phyloP scores from a whole-genome alignment of 2,329 filamentous ascomycete genomes.

The Microdochium trichocladiopsis region DNA sequence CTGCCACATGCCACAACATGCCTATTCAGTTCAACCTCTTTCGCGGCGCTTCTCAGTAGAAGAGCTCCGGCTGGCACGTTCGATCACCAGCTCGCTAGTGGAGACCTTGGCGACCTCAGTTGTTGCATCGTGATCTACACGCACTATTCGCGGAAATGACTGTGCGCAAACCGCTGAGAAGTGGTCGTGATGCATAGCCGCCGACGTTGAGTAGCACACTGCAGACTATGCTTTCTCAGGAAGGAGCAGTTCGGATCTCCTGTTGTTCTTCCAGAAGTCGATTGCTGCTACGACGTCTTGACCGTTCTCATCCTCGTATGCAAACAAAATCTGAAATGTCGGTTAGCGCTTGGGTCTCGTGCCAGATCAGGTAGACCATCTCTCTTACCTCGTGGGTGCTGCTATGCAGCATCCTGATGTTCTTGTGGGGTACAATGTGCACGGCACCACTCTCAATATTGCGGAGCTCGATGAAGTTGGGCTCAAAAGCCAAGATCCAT shows the following conservation, averaged over 20 bases:
- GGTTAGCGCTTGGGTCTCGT: not conserved
- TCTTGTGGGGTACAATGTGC: constrained; percentile 93
- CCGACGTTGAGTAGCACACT: no score
- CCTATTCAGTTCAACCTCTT: no score
- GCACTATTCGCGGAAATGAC: no score
- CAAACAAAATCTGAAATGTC: constrained; percentile 74
- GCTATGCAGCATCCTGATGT: constrained; percentile 95
- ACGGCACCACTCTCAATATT: constrained; percentile 93
- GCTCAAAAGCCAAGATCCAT: constrained; percentile 95
- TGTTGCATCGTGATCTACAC: no score
- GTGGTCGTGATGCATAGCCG: no score
- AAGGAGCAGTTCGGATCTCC: constrained; percentile 32
- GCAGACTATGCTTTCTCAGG: constrained; percentile 1
- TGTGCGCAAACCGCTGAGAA: no score
- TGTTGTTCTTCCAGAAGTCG: constrained; percentile 84
- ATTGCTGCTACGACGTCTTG: constrained; percentile 91
- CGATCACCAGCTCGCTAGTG: no score
- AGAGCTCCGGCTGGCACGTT: no score
- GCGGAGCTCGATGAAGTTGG: constrained; percentile 93
- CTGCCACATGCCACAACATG: no score
- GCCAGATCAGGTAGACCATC: no score
- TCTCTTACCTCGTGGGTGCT: constrained; percentile 84
- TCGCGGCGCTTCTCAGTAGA: no score
- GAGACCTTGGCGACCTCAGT: no score
- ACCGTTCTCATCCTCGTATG: constrained; percentile 91